Conservation (phyloP, 2,329 filamentous ascomycete genomes). For the Didymella pomorum region DNA sequence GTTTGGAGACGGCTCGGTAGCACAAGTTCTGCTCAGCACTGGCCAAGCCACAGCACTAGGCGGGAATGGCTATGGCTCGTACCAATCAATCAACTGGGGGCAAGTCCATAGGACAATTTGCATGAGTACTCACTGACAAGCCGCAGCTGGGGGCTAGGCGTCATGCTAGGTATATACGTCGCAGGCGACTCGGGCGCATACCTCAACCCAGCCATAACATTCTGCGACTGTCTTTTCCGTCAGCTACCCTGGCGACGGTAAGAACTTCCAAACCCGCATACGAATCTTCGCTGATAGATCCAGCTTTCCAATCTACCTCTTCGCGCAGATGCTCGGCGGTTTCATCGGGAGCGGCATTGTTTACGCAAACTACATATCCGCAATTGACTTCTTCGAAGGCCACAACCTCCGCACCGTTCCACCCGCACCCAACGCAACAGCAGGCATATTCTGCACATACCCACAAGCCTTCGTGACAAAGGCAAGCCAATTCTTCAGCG, state of each 20-base stretch:
- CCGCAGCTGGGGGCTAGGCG: conserved; percentile 47
- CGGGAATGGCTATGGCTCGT: conserved; percentile 53
- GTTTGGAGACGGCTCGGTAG: conserved; percentile 56
- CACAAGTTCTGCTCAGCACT: conserved; percentile 53
- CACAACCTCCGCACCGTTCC: conserved; percentile 69
- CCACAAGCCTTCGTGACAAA: conserved; percentile 71
- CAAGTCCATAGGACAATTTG: conserved; percentile 21
- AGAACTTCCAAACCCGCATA: too few species aligned
- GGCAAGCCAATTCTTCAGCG: conserved; percentile 73
- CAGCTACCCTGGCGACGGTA: conserved; percentile 71
- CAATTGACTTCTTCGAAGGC: conserved; percentile 71
- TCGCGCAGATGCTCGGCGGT: conserved; percentile 72
- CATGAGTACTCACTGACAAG: neutral
- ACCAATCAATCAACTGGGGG: conserved; percentile 56
- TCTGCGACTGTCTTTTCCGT: conserved; percentile 73
- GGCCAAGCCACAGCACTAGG: conserved; percentile 52
- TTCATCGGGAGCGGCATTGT: conserved; percentile 63
- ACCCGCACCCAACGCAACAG: conserved; percentile 65
- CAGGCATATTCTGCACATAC: conserved; percentile 77
- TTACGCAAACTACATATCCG: conserved; percentile 59
- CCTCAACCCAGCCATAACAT: conserved; percentile 71
- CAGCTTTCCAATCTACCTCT: conserved; percentile 68
- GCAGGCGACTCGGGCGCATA: conserved; percentile 71
- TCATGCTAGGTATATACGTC: conserved; percentile 66
- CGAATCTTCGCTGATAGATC: too few species aligned